Evolutionary conservation across 2,329 filamentous ascomycete species (phyloP).

Genomic region (Colletotrichum sp.): DNA sequence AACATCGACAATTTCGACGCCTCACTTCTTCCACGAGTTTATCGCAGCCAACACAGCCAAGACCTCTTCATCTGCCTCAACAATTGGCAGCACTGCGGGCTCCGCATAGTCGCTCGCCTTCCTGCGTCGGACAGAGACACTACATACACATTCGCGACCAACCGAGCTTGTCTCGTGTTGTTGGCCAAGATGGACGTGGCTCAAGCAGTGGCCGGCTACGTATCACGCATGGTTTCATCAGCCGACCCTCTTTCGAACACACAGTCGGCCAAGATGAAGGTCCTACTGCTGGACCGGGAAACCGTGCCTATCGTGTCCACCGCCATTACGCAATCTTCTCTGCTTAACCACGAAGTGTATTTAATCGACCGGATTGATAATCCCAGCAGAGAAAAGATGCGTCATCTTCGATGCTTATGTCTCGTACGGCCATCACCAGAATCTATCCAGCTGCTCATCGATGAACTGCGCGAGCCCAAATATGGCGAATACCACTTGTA

Average conservation of each 20-base stretch:
- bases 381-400: constrained; percentile 91
- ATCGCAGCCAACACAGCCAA: background rate
- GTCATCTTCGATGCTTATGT: constrained; percentile 91
- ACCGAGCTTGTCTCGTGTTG: constrained; percentile 17
- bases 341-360: constrained; percentile 96
- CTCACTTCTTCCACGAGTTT: background rate
- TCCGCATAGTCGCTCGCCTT: background rate
- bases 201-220: constrained; percentile 90
- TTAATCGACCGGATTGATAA: constrained; percentile 97
- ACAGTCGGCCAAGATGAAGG: constrained; percentile 94
- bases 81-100: background rate
- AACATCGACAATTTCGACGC: background rate
- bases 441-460: constrained; percentile 91
- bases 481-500: constrained; percentile 98
- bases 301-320: constrained; percentile 94
- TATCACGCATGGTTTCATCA: constrained; percentile 92
- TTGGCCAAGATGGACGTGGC: constrained; percentile 82
- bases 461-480: constrained; percentile 93
- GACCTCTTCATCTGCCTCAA: background rate
- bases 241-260: constrained; percentile 73
- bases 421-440: constrained; percentile 92
- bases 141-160: background rate
- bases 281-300: constrained; percentile 89
- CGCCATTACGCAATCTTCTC: constrained; percentile 91
- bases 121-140: background rate